Evolutionary conservation across 106 monocot genomes (phyloP).

Genomic region (Dendrobium huoshanense): DNA sequence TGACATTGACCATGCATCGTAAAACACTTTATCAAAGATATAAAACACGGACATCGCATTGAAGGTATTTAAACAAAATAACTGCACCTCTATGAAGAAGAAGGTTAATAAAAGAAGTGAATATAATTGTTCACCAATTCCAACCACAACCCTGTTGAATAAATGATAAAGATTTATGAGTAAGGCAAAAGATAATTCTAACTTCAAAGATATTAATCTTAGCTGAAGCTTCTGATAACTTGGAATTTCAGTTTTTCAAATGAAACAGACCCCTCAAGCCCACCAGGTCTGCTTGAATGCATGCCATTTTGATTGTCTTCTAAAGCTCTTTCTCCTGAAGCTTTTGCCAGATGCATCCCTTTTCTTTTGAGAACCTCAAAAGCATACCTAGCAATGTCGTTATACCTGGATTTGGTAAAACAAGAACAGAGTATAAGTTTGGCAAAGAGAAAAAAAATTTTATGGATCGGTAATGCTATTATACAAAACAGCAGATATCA

Average conservation of each 20-base stretch:
- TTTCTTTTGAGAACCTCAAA: slow-evolving; percentile 54
- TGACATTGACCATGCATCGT: slow-evolving; percentile 1
- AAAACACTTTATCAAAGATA: background rate
- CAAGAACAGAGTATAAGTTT: slow-evolving; percentile 4
- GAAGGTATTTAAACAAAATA: slow-evolving; percentile 12
- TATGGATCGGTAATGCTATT: background rate
- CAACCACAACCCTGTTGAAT: slow-evolving; percentile 56
- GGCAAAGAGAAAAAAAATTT: background rate
- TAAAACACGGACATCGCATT: background rate
- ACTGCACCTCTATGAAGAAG: slow-evolving; percentile 92
- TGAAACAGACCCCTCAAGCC: slow-evolving; percentile 74
- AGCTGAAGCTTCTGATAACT: background rate
- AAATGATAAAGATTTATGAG: background rate
- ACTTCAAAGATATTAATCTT: background rate
- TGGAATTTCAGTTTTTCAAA: background rate
- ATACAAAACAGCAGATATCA: background rate
- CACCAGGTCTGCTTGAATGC: slow-evolving; percentile 35
- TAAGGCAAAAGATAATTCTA: background rate
- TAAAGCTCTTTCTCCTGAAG: slow-evolving; percentile 12
- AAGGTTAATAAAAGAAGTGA: slow-evolving; percentile 69
- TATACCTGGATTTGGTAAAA: slow-evolving; percentile 49
- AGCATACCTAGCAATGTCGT: slow-evolving; percentile 87
- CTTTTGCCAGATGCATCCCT: slow-evolving; percentile 13
- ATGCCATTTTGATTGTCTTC: slow-evolving; percentile 15
- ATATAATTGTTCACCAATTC: slow-evolving; percentile 89